Evolutionary conservation across 306 rosid species (phyloP).

Genomic region (Inga oerstediana): DNA sequence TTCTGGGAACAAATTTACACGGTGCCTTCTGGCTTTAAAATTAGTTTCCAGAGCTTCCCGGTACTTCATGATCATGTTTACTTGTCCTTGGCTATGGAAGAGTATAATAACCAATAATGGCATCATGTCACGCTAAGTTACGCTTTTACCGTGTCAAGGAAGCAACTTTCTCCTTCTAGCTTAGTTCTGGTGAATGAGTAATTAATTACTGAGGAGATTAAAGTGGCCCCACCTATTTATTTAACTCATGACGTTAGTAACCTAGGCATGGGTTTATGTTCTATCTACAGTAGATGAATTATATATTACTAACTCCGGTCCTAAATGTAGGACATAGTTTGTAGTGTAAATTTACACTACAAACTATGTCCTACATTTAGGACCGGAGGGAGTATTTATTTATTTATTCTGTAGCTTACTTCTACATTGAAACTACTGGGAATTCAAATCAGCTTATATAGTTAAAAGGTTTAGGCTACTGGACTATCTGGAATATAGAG

Average conservation of each 20-base stretch:
- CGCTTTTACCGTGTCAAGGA: conserved; percentile 27
- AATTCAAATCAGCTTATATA: not conserved
- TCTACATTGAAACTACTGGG: not conserved
- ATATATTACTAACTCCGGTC: too few relatives aligned
- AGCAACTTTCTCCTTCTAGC: conserved; percentile 21
- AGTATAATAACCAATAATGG: conserved; percentile 16
- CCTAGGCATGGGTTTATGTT: not conserved
- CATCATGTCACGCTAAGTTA: not conserved
- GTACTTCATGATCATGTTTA: too few relatives aligned
- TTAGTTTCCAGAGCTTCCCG: too few relatives aligned
- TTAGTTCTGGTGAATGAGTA: not conserved
- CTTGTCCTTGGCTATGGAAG: too few relatives aligned
- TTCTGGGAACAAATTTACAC: too few relatives aligned
- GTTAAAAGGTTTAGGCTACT: not conserved
- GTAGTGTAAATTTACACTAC: too few relatives aligned
- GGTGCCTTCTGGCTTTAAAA: too few relatives aligned
- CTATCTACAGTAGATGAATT: not conserved
- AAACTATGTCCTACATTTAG: too few relatives aligned
- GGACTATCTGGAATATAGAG: not conserved
- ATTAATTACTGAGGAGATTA: conserved; percentile 12
- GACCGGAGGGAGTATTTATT: too few relatives aligned
- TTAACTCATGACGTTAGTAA: not conserved
- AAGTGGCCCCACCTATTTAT: conserved; percentile 26
- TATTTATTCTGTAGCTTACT: not conserved
- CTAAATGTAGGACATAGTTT: too few relatives aligned